A percentile compares a stretch with the other conserved stretches of the same genome.
Evolutionary conservation across 2,329 filamentous ascomycete genomes (phyloP).

Genomic region (Cryoendolithus antarcticus): DNA sequence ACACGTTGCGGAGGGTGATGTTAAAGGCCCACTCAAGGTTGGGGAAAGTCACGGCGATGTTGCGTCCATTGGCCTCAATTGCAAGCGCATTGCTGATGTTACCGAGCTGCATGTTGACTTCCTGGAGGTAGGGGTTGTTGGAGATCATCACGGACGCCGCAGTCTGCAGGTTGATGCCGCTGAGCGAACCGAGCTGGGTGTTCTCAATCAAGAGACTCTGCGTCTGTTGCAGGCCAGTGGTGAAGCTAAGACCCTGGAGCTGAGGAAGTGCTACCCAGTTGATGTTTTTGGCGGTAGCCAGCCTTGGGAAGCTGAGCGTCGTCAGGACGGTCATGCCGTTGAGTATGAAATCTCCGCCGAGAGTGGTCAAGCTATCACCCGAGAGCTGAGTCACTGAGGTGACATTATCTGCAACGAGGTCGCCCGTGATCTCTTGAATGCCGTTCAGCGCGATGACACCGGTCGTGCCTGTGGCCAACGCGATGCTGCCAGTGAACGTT

Average conservation of each 20-base stretch:
- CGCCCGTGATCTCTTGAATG: constrained; percentile 46
- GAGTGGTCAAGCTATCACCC: constrained; percentile 39
- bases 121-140: constrained; percentile 75
- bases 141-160: constrained; percentile 66
- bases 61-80: constrained; percentile 68
- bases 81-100: constrained; percentile 60
- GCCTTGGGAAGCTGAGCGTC: constrained; percentile 51
- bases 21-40: constrained; percentile 68
- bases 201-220: constrained; percentile 65
- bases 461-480: constrained; percentile 45
- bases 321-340: constrained; percentile 56
- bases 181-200: constrained; percentile 66
- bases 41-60: constrained; percentile 60
- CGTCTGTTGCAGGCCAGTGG: constrained; percentile 54
- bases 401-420: constrained; percentile 39
- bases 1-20: constrained; percentile 72
- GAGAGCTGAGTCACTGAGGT: constrained; percentile 53
- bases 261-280: constrained; percentile 59
- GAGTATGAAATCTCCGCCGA: constrained; percentile 60
- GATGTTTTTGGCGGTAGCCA: constrained; percentile 56
- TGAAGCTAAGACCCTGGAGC: constrained; percentile 48
- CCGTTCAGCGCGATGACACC: constrained; percentile 52
- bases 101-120: constrained; percentile 63
- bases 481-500: constrained; percentile 57
- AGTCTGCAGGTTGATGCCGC: constrained; percentile 67